Evolutionary conservation across 163 green algal species (phyloP).

Genomic region (Chlorella variabilis): DNA sequence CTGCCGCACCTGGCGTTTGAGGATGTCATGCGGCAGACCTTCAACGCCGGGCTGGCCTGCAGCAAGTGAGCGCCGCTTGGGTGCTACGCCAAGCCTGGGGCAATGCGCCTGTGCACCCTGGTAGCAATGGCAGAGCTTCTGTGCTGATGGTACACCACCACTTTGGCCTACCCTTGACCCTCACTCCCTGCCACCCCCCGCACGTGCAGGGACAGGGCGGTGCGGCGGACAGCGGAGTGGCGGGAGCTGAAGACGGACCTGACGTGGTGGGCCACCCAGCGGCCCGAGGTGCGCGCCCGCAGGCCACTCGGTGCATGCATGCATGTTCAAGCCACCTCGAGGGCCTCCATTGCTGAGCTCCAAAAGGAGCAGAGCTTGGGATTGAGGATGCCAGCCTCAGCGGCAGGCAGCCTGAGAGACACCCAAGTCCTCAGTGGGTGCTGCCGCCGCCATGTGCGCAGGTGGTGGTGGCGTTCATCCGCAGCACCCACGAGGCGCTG

Average conservation of each 20-base stretch:
- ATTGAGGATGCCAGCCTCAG: no score
- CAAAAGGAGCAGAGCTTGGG: no score
- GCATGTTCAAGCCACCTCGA: no score
- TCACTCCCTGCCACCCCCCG: no score
- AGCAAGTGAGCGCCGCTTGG: conserved; percentile 1
- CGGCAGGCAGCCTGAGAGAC: no score
- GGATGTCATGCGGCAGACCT: conserved; percentile 21
- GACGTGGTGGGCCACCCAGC: conserved; percentile 1
- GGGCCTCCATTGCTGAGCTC: no score
- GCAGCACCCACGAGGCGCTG: conserved; percentile 2
- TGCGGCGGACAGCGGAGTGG: conserved; percentile 1
- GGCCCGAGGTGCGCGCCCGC: background rate
- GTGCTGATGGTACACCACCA: no score
- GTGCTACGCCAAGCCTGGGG: no score
- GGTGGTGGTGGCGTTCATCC: conserved; percentile 22
- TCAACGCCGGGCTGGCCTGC: conserved; percentile 14
- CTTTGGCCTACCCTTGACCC: background rate
- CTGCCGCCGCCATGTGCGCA: no score
- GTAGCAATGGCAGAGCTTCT: no score
- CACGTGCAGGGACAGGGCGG: background rate
- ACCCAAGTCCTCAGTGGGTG: no score
- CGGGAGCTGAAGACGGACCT: conserved; percentile 11
- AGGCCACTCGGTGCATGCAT: background rate
- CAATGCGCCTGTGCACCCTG: no score
- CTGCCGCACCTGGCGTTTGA: conserved; percentile 23